Evolutionary conservation across 768 basidiomycete genomes (phyloP).

Genomic region (Tricholoma sp.): DNA sequence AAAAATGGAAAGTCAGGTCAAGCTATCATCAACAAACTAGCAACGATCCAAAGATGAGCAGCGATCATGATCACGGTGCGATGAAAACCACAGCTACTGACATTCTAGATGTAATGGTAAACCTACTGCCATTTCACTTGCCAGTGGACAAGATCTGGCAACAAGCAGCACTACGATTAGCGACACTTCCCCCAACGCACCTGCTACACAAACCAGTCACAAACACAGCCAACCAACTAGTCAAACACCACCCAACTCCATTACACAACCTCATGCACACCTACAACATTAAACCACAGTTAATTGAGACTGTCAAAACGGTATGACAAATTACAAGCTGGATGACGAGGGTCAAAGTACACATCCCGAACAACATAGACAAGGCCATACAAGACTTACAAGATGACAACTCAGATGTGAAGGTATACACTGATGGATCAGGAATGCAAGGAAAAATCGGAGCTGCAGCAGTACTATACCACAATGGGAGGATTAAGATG

Average conservation of each 20-base stretch:
- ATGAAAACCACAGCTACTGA: neutral
- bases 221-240: neutral
- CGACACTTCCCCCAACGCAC: neutral
- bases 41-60: too few relatives aligned
- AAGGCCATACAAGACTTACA: neutral
- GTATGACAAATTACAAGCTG: neutral
- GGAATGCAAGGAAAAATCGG: neutral
- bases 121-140: neutral
- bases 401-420: neutral
- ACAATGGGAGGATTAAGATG: too few relatives aligned
- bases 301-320: neutral
- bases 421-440: constrained; percentile 3
- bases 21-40: too few relatives aligned
- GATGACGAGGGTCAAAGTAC: too few relatives aligned
- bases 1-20: too few relatives aligned
- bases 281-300: neutral
- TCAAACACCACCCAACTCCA: neutral
- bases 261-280: too few relatives aligned
- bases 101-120: neutral
- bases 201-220: too few relatives aligned
- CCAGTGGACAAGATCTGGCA: neutral
- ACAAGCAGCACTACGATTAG: neutral
- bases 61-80: too few relatives aligned
- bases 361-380: too few relatives aligned
- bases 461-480: too few relatives aligned